These are phyloP conservation scores for Coemansia sp. DNA, from an alignment of 192 early-diverging fungal species.

Conservation along the genomic window DNA sequence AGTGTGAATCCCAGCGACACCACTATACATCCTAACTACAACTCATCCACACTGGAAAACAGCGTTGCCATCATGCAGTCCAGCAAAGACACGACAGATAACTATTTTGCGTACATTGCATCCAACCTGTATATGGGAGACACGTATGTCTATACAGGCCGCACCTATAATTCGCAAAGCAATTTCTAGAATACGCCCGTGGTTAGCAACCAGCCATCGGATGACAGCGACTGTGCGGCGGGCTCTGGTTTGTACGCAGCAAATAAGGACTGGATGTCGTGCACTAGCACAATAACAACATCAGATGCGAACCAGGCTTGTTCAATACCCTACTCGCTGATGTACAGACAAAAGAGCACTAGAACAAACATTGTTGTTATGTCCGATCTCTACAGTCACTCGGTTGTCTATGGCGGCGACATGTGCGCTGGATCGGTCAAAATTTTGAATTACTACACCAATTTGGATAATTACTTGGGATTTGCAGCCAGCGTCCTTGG, in stretches of 20 bases:
- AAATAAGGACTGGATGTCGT: slow-evolving; percentile 32
- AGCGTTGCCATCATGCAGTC: background rate
- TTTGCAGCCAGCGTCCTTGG: background rate
- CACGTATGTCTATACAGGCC: background rate
- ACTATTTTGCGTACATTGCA: background rate
- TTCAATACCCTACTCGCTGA: slow-evolving; percentile 11
- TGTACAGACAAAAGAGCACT: slow-evolving; percentile 10
- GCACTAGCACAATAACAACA: slow-evolving; percentile 18
- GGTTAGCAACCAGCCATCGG: background rate
- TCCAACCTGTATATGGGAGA: background rate
- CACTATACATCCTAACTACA: background rate
- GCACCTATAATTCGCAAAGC: background rate
- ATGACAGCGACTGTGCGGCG: background rate
- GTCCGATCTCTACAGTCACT: slow-evolving; percentile 19
- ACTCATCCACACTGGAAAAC: background rate
- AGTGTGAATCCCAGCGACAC: background rate
- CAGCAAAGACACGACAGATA: background rate
- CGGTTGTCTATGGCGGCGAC: slow-evolving; percentile 6
- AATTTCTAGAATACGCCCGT: background rate
- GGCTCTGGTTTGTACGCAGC: slow-evolving; percentile 13
- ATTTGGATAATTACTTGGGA: slow-evolving; percentile 13
- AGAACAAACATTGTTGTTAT: background rate
- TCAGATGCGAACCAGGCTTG: slow-evolving; percentile 24
- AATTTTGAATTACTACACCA: slow-evolving; percentile 20
- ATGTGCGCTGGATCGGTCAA: slow-evolving; percentile 3